A percentile compares a stretch with the other conserved stretches of the same genome.
Evolutionary conservation across 805 yeast species (phyloP).

Genomic region (Metschnikowia drakensbergensis): DNA sequence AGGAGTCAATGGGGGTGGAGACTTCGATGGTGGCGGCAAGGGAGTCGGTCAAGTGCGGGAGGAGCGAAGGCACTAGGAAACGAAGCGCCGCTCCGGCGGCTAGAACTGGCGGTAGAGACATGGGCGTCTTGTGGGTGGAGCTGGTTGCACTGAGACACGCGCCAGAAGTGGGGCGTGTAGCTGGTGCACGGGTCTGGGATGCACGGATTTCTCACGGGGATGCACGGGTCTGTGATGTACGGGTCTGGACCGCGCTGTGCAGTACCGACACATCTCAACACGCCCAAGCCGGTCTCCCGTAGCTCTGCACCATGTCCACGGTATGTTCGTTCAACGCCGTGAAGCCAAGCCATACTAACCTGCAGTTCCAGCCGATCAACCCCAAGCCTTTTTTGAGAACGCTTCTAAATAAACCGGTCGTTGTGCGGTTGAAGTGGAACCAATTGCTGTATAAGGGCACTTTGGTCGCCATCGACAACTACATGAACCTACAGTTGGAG

Average conservation of each 20-base stretch:
- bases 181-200: too few relatives aligned
- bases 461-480: conserved; percentile 77
- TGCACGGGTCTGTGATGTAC: too few relatives aligned
- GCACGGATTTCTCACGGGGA: too few relatives aligned
- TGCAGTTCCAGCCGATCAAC: conserved; percentile 58
- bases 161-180: too few relatives aligned
- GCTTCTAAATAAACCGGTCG: conserved; percentile 63
- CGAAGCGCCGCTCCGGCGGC: conserved; percentile 24
- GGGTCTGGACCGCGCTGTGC: too few relatives aligned
- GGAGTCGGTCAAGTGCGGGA: conserved; percentile 27
- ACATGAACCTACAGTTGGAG: conserved; percentile 82
- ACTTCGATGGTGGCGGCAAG: conserved; percentile 38
- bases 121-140: not conserved
- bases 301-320: not conserved
- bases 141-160: not conserved
- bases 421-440: conserved; percentile 86
- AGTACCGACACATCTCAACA: too few relatives aligned
- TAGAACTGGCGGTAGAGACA: conserved; percentile 18
- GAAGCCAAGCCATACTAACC: conserved; percentile 5
- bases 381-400: conserved; percentile 89
- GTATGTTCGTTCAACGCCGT: not conserved
- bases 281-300: too few relatives aligned
- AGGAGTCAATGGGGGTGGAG: conserved; percentile 73
- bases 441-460: conserved; percentile 81
- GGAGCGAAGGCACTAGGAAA: conserved; percentile 31